Percentiles rank a stretch among this genome's conserved stretches.
Conservation (phyloP, 805 yeast genomes). For the Torulaspora delbrueckii region DNA sequence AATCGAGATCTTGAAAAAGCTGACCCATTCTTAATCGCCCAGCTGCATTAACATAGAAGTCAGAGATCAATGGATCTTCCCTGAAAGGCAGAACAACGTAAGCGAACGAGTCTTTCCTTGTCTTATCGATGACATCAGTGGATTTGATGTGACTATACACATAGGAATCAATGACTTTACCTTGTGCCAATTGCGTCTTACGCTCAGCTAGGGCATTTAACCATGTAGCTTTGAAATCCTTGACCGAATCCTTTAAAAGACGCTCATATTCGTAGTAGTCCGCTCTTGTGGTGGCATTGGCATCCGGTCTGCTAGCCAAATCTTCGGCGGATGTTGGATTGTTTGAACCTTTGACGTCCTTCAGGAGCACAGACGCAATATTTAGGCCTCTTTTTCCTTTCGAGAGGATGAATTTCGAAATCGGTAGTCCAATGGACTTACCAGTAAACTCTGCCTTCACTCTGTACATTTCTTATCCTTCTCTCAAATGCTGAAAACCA, state of each 20-base stretch:
- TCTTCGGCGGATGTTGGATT: slow-evolving; percentile 17
- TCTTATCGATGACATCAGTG: slow-evolving; percentile 63
- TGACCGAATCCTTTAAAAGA: slow-evolving; percentile 30
- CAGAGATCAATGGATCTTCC: slow-evolving; percentile 76
- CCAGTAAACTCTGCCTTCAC: not conserved
- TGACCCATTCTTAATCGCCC: slow-evolving; percentile 93
- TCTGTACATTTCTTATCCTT: not conserved
- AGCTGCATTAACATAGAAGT: slow-evolving; percentile 80
- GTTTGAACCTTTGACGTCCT: slow-evolving; percentile 1
- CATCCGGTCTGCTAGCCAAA: slow-evolving; percentile 48
- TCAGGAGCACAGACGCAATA: not conserved
- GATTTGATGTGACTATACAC: slow-evolving; percentile 70
- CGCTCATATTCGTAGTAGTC: slow-evolving; percentile 53
- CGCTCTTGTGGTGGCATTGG: slow-evolving; percentile 63
- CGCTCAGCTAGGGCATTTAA: slow-evolving; percentile 74
- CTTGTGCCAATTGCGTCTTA: slow-evolving; percentile 62
- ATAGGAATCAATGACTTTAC: slow-evolving; percentile 65
- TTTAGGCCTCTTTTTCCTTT: slow-evolving; percentile 1
- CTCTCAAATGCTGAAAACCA: not conserved
- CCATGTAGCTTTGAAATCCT: slow-evolving; percentile 64
- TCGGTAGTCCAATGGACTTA: not conserved
- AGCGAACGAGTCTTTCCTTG: slow-evolving; percentile 72
- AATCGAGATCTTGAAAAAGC: slow-evolving; percentile 88
- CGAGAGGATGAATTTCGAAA: not conserved
- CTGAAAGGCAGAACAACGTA: slow-evolving; percentile 73